These are phyloP conservation scores for Aspergillus sp. DNA, from an alignment of 2,329 filamentous ascomycete genomes.

Conservation along the genomic window DNA sequence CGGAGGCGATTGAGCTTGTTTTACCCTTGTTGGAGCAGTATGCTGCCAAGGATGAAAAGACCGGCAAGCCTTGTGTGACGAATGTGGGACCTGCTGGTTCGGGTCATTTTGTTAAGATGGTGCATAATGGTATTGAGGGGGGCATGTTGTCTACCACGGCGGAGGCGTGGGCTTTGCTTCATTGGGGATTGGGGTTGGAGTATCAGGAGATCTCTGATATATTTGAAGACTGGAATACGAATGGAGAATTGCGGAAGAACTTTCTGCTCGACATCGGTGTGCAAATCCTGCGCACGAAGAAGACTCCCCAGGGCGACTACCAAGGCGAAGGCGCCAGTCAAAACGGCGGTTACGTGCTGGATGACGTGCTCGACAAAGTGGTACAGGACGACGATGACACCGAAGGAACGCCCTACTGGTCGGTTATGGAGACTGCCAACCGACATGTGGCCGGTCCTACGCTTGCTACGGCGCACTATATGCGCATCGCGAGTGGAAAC, in stretches of 20 bases:
- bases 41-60: slow-evolving; percentile 60
- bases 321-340: slow-evolving; percentile 35
- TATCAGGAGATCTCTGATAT: slow-evolving; percentile 63
- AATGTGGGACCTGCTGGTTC: slow-evolving; percentile 63
- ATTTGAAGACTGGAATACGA: slow-evolving; percentile 61
- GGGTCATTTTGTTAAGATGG: slow-evolving; percentile 75
- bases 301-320: slow-evolving; percentile 40
- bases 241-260: slow-evolving; percentile 60
- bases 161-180: slow-evolving; percentile 67
- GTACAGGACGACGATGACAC: slow-evolving; percentile 68
- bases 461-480: slow-evolving; percentile 62
- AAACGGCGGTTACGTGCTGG: slow-evolving; percentile 55
- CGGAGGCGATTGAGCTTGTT: slow-evolving; percentile 57
- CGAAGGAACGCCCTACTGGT: slow-evolving; percentile 69
- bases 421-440: slow-evolving; percentile 61
- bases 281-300: slow-evolving; percentile 59
- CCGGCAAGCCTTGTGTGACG: slow-evolving; percentile 62
- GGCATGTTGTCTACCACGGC: slow-evolving; percentile 67
- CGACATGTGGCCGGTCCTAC: slow-evolving; percentile 67
- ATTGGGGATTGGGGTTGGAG: slow-evolving; percentile 57
- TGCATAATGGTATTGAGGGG: slow-evolving; percentile 74
- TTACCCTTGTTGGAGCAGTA: slow-evolving; percentile 63
- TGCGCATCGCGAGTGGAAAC: slow-evolving; percentile 65
- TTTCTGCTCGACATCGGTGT: slow-evolving; percentile 66
- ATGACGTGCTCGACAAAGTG: slow-evolving; percentile 67